Conservation (phyloP, 345 rosid species). For the Acer saccharum region DNA sequence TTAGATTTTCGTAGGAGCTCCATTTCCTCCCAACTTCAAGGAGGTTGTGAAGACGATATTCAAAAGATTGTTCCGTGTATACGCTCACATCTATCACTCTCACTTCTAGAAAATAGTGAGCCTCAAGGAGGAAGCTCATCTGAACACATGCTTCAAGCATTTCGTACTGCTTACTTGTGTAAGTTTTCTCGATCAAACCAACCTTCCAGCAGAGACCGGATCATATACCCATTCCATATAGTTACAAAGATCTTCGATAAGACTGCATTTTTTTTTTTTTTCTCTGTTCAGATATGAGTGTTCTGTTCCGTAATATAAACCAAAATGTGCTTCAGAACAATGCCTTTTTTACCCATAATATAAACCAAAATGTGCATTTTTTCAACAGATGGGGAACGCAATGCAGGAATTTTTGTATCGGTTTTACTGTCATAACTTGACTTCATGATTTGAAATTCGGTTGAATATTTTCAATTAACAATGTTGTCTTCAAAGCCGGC, state of each 20-base stretch:
- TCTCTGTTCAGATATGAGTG: not conserved
- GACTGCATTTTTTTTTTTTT: not conserved
- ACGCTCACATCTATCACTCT: constrained; percentile 93
- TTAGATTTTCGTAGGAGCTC: constrained; percentile 67
- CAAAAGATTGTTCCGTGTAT: constrained; percentile 92
- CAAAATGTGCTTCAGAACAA: not conserved
- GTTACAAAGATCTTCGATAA: too few species aligned
- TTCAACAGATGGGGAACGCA: too few species aligned
- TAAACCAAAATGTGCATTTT: not conserved
- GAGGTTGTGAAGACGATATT: constrained; percentile 97
- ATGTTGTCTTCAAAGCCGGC: too few species aligned
- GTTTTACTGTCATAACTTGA: too few species aligned
- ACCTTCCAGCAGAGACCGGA: not conserved
- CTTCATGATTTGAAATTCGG: too few species aligned
- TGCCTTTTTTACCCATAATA: not conserved
- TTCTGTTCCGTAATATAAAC: not conserved
- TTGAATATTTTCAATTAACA: too few species aligned
- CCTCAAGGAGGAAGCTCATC: constrained; percentile 99
- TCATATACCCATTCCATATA: not conserved
- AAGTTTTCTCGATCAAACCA: constrained; percentile 39
- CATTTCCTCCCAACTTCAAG: constrained; percentile 94
- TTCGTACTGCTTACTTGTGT: constrained; percentile 92
- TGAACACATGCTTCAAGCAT: constrained; percentile 99
- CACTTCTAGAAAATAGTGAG: constrained; percentile 99
- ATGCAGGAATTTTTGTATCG: too few species aligned